Evolutionary conservation across 805 yeast species (phyloP).

Genomic region (Starmerella davenportii): DNA sequence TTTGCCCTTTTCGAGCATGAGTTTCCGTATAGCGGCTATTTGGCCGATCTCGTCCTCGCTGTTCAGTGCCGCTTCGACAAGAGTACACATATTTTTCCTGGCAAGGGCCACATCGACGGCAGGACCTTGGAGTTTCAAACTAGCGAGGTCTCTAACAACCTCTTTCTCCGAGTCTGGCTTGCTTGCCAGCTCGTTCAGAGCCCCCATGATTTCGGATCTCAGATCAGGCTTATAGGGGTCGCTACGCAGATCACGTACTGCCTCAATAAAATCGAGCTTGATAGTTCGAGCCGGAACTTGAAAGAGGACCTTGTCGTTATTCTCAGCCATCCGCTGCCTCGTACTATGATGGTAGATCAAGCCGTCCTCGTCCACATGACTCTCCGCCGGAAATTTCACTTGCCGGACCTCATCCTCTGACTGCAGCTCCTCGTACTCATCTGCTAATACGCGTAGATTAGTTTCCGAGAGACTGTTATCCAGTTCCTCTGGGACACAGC

Average conservation of each 20-base stretch:
- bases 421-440: neutral
- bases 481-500: too few relatives aligned
- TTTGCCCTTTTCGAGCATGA: constrained; percentile 54
- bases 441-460: neutral
- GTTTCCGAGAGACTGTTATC: too few relatives aligned
- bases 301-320: constrained; percentile 32
- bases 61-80: constrained; percentile 21
- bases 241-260: constrained; percentile 21
- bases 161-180: constrained; percentile 18
- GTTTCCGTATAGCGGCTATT: constrained; percentile 35
- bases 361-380: constrained; percentile 4
- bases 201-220: constrained; percentile 23
- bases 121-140: constrained; percentile 22
- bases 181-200: constrained; percentile 22
- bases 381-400: constrained; percentile 3
- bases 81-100: constrained; percentile 14
- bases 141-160: constrained; percentile 23
- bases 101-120: constrained; percentile 22
- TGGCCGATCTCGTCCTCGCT: constrained; percentile 28
- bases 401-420: constrained; percentile 7
- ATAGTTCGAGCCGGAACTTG: constrained; percentile 52
- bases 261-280: constrained; percentile 47
- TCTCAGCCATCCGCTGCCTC: neutral
- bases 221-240: constrained; percentile 21
- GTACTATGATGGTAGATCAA: constrained; percentile 1